These are phyloP conservation scores for Malassezia yamatoensis DNA, from an alignment of 1,284 basidiomycete genomes.

Conservation along the genomic window DNA sequence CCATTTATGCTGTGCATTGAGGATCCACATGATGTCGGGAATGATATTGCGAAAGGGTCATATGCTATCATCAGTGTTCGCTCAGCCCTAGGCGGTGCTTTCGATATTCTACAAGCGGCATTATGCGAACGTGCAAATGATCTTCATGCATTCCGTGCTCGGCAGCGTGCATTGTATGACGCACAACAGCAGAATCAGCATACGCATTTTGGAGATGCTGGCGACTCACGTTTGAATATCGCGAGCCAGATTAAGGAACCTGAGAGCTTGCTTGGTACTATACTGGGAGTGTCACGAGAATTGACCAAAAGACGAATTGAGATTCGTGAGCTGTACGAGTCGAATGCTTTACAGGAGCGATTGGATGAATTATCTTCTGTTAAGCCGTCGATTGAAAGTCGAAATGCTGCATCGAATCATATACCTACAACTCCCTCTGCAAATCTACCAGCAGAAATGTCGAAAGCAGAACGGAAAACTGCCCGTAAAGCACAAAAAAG, in stretches of 20 bases:
- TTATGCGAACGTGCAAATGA: constrained; percentile 39
- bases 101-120: constrained; percentile 63
- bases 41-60: constrained; percentile 84
- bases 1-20: constrained; percentile 70
- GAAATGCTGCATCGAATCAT: neutral
- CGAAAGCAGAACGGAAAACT: neutral
- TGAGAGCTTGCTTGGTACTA: constrained; percentile 66
- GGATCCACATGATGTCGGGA: constrained; percentile 83
- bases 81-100: constrained; percentile 73
- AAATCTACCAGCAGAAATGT: constrained; percentile 31
- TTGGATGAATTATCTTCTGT: constrained; percentile 46
- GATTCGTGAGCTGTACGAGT: constrained; percentile 62
- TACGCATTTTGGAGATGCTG: constrained; percentile 10
- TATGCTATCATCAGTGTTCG: constrained; percentile 73
- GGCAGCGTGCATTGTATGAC: constrained; percentile 16
- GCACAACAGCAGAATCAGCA: constrained; percentile 7
- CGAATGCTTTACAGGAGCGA: constrained; percentile 57
- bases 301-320: constrained; percentile 54
- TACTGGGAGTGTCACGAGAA: constrained; percentile 73
- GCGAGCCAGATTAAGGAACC: constrained; percentile 41
- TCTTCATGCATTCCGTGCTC: constrained; percentile 9
- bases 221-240: constrained; percentile 5
- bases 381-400: neutral
- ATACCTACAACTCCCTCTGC: constrained; percentile 18
- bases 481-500: neutral